Evolutionary conservation across 2,329 filamentous ascomycete genomes (phyloP).

Genomic region (Fusarium armeniacum): DNA sequence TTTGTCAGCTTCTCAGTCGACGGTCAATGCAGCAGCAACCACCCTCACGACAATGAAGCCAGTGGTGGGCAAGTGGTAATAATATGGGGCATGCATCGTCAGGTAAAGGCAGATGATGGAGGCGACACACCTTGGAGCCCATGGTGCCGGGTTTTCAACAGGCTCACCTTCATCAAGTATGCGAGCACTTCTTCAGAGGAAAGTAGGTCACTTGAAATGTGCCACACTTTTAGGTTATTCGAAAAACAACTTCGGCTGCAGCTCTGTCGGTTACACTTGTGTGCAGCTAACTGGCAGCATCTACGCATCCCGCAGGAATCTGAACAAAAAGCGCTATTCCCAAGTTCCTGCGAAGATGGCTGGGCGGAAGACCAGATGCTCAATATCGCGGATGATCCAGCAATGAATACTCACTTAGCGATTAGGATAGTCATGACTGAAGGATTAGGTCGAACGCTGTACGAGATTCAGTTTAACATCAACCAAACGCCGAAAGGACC

Average conservation of each 20-base stretch:
- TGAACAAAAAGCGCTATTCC: slow-evolving; percentile 34
- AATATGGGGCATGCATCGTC: slow-evolving; percentile 43
- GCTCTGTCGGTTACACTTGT: slow-evolving; percentile 30
- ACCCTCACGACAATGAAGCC: neutral
- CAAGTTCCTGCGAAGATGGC: neutral
- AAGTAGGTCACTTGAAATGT: slow-evolving; percentile 16
- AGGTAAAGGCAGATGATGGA: neutral
- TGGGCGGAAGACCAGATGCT: slow-evolving; percentile 31
- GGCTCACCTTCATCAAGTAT: slow-evolving; percentile 21
- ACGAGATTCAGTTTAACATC: slow-evolving; percentile 35
- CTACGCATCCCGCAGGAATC: slow-evolving; percentile 2
- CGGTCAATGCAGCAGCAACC: neutral
- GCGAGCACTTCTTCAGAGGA: slow-evolving; percentile 3
- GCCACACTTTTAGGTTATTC: slow-evolving; percentile 14
- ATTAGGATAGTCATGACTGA: slow-evolving; percentile 21
- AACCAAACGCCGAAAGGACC: neutral
- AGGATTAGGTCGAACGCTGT: slow-evolving; percentile 37
- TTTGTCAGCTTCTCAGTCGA: slow-evolving; percentile 31
- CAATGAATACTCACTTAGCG: slow-evolving; percentile 9
- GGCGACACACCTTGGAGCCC: slow-evolving; percentile 10
- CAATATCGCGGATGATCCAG: slow-evolving; percentile 9
- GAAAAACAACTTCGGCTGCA: slow-evolving; percentile 35
- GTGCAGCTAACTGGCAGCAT: neutral
- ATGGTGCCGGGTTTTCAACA: slow-evolving; percentile 45
- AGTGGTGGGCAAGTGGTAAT: slow-evolving; percentile 21